These are phyloP conservation scores for Sugiyamaella japonica DNA, from an alignment of 1,139 yeast genomes.

Conservation along the genomic window DNA sequence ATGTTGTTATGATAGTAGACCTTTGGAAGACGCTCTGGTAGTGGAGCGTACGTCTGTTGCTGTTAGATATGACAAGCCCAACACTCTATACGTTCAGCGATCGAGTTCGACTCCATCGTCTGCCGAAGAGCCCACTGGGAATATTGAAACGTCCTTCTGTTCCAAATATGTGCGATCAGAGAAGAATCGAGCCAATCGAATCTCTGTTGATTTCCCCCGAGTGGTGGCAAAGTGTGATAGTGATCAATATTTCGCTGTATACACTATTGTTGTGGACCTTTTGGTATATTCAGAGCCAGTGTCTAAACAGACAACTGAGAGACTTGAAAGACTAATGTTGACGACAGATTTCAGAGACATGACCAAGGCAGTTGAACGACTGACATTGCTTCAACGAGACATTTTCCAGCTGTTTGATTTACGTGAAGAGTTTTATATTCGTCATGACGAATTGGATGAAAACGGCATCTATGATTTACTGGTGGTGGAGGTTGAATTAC, in stretches of 20 bases:
- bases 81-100: conserved; percentile 51
- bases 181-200: conserved; percentile 44
- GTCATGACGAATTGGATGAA: conserved; percentile 36
- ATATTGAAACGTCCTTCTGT: conserved; percentile 26
- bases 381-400: conserved; percentile 56
- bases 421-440: conserved; percentile 47
- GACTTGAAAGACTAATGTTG: conserved; percentile 63
- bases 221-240: conserved; percentile 73
- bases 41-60: conserved; percentile 65
- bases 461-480: conserved; percentile 36
- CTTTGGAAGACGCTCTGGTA: conserved; percentile 57
- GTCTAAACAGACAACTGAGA: conserved; percentile 55
- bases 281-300: conserved; percentile 66
- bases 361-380: conserved; percentile 52
- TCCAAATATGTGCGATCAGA: conserved; percentile 37
- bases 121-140: conserved; percentile 5
- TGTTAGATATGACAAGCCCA: conserved; percentile 64
- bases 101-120: conserved; percentile 18
- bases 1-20: conserved; percentile 65
- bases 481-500: conserved; percentile 57
- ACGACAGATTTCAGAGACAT: conserved; percentile 70
- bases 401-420: conserved; percentile 50
- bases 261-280: conserved; percentile 62
- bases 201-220: conserved; percentile 66
- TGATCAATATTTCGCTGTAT: conserved; percentile 66